Evolutionary conservation across 164 flowering plant genomes (phyloP).

Genomic region (Malania oleifera): DNA sequence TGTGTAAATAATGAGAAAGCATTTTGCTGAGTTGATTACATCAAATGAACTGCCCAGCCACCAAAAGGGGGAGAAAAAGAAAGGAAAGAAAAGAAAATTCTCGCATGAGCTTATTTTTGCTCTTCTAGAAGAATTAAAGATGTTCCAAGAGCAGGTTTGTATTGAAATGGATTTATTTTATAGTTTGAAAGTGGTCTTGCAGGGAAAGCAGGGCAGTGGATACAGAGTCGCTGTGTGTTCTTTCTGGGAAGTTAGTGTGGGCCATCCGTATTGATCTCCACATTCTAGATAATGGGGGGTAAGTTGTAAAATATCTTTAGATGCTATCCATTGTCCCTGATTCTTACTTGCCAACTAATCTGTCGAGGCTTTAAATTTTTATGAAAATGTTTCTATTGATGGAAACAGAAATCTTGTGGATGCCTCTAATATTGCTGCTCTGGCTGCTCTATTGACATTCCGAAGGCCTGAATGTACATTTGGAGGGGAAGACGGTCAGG

Average conservation of each 20-base stretch:
- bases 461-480: slow-evolving; percentile 6
- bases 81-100: too few relatives aligned
- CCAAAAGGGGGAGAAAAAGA: too few relatives aligned
- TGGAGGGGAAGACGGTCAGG: slow-evolving; percentile 4
- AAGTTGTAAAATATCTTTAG: neutral
- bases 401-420: slow-evolving; percentile 4
- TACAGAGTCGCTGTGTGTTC: slow-evolving; percentile 2
- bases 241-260: slow-evolving; percentile 7
- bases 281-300: slow-evolving; percentile 8
- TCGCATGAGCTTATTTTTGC: neutral
- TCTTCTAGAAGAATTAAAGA: neutral
- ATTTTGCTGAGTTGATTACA: too few relatives aligned
- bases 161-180: neutral
- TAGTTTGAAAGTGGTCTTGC: neutral
- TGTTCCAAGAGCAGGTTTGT: neutral
- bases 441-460: slow-evolving; percentile 3
- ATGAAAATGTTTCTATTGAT: neutral
- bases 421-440: slow-evolving; percentile 9
- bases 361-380: neutral
- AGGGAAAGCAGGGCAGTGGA: slow-evolving; percentile 8
- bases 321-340: too few relatives aligned
- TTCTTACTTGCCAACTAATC: neutral
- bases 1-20: too few relatives aligned
- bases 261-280: slow-evolving; percentile 4
- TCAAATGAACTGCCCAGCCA: too few relatives aligned